Conservation (phyloP, 2,329 filamentous ascomycete genomes). For the Pyrenochaeta sp. region DNA sequence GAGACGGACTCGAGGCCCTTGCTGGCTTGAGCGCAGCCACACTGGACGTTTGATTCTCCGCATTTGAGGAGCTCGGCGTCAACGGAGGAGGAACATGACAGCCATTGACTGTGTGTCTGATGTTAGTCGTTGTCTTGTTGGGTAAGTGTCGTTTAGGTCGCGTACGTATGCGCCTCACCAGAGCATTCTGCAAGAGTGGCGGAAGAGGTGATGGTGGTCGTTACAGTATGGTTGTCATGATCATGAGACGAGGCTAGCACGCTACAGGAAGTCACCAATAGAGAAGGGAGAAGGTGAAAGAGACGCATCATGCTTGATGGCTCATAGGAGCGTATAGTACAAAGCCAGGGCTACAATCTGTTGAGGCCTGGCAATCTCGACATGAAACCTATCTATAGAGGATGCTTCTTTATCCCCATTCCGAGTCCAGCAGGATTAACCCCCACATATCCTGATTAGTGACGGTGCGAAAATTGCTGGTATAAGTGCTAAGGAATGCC, state of each 20-base stretch:
- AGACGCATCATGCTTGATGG: background rate
- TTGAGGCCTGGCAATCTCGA: too few relatives aligned
- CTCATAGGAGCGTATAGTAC: too few relatives aligned
- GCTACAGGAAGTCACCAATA: background rate
- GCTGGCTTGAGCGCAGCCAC: constrained; percentile 18
- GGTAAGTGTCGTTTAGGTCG: background rate
- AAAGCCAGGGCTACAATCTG: too few relatives aligned
- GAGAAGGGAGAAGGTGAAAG: background rate
- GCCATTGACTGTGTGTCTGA: constrained; percentile 12
- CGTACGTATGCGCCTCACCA: constrained; percentile 13
- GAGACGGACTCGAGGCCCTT: constrained; percentile 17
- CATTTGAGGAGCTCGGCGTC: constrained; percentile 15
- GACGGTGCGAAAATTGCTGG: background rate
- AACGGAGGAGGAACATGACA: constrained; percentile 21
- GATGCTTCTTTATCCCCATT: background rate
- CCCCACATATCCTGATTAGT: background rate
- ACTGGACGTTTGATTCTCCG: constrained; percentile 14
- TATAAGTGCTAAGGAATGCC: background rate
- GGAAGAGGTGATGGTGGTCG: background rate
- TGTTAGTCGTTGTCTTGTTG: background rate
- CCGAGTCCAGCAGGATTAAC: background rate
- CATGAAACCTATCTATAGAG: background rate
- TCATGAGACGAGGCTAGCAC: background rate
- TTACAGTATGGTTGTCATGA: background rate
- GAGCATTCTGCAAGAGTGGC: background rate